phyloP scores from a whole-genome alignment of 306 rosid genomes.

The Vicia faba region DNA sequence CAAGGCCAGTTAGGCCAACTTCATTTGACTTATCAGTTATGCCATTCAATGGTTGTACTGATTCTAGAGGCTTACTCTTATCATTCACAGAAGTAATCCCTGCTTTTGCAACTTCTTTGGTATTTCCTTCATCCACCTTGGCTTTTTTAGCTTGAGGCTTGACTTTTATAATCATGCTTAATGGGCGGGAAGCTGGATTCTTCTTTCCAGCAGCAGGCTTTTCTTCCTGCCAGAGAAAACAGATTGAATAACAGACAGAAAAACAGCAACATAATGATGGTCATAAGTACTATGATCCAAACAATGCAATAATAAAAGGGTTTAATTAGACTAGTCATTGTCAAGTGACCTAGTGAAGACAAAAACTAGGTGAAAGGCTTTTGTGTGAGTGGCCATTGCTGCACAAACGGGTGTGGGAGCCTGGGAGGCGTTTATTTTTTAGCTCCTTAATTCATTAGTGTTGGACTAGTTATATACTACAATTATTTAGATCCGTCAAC shows the following conservation, averaged over 20 bases:
- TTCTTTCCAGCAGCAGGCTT: constrained; percentile 56
- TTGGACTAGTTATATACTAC: background rate
- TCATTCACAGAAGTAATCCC: constrained; percentile 28
- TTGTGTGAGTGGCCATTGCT: background rate
- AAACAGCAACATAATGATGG: constrained; percentile 3
- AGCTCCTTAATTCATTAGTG: background rate
- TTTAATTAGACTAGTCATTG: background rate
- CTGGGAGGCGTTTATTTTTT: background rate
- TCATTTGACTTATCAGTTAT: constrained; percentile 42
- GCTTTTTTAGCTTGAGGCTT: constrained; percentile 80
- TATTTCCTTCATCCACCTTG: constrained; percentile 50
- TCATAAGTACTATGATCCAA: background rate
- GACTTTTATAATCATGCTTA: constrained; percentile 71
- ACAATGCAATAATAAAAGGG: background rate
- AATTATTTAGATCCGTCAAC: background rate
- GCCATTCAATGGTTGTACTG: constrained; percentile 36
- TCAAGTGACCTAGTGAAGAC: background rate
- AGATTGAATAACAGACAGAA: constrained; percentile 1
- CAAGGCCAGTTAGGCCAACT: constrained; percentile 54
- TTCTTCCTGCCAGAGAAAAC: constrained; percentile 57
- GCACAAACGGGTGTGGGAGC: background rate
- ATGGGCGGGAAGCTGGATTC: constrained; percentile 54
- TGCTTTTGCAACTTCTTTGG: constrained; percentile 42
- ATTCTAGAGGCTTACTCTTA: constrained; percentile 38
- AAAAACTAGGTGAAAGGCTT: background rate